Evolutionary conservation across 2,329 filamentous ascomycete species (phyloP).

Genomic region (Apiospora sp.): DNA sequence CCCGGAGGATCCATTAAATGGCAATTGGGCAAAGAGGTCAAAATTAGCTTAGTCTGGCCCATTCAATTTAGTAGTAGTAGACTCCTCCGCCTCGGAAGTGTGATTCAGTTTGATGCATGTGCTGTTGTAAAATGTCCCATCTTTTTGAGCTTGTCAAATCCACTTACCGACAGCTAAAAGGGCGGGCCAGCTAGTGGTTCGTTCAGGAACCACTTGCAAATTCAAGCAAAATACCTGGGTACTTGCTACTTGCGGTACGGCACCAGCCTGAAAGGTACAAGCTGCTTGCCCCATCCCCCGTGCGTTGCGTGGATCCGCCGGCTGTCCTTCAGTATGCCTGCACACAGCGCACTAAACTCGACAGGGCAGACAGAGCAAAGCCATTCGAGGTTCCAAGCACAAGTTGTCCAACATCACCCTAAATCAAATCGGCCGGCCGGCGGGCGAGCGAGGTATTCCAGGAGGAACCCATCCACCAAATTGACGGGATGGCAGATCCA

Average conservation of each 20-base stretch:
- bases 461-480: neutral
- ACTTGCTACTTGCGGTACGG: neutral
- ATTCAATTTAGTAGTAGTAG: too few relatives aligned
- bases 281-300: neutral
- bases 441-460: slow-evolving; percentile 3
- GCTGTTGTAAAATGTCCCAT: too few relatives aligned
- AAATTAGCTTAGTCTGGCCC: neutral
- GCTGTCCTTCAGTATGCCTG: too few relatives aligned
- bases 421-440: neutral
- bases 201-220: neutral
- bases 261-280: neutral
- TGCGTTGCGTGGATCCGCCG: neutral
- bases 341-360: too few relatives aligned
- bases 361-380: too few relatives aligned
- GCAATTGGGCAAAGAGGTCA: slow-evolving; percentile 5
- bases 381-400: too few relatives aligned
- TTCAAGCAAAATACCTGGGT: slow-evolving; percentile 4
- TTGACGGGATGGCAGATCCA: neutral
- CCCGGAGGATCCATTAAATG: neutral
- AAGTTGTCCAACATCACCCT: neutral
- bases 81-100: neutral
- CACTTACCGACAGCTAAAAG: neutral
- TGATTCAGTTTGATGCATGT: neutral
- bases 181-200: neutral
- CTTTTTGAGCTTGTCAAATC: neutral